Base-by-base conservation (phyloP, 2,329 filamentous ascomycete genomes). In the Clonostachys rhizophaga region DNA sequence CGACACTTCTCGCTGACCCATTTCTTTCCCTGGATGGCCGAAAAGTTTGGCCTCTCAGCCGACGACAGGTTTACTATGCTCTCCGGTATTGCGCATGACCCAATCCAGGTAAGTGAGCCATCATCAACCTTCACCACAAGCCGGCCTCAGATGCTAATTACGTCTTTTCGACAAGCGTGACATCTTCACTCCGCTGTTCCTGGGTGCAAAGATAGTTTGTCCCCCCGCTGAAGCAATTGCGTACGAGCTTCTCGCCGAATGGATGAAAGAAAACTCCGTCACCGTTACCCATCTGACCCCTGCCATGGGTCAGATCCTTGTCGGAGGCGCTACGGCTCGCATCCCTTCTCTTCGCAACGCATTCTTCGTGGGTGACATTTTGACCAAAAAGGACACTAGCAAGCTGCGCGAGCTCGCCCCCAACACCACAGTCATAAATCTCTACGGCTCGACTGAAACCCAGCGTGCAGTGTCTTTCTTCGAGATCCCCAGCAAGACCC, bases 281-380 rank as follows among this genome's bases (percentile, higher is more conserved):
- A 95, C 85, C 14, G 87, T 34, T 2, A 18, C 87, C 12, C 94
- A 97, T 66, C 70, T 97, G 37, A 99, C 94, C 2, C 94, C 94
- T 10, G 94, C 94, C 49, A 96, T 51, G 45, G 50, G 50, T 8
- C 44, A 51, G n/a, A 45, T 51, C 16, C 43, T 49, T 3, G 85
- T 92, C 14, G 91, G 91, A 40, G 89, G 88, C 54, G 87, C 90
- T 24, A 84, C 72, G 4, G 84, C 89, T 0, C 67, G 87, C 54
- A 95, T 96, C 58, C 86, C 89, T 2, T 75, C 78, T 12, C 74
- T 97, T n/a, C 76, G 86, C 49, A 76, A 83, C 48, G 90, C 85
- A n/a, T 92, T 97, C 74, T 97, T 92, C 52, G 92, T 97, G 1
- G 94, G 94, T 33, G 92, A 97, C 60, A 75, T 96, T 67, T 97